Evolutionary conservation across 306 rosid species (phyloP), one percentile per base, ranked within the genome.

Genomic region (Mimosa pudica): DNA sequence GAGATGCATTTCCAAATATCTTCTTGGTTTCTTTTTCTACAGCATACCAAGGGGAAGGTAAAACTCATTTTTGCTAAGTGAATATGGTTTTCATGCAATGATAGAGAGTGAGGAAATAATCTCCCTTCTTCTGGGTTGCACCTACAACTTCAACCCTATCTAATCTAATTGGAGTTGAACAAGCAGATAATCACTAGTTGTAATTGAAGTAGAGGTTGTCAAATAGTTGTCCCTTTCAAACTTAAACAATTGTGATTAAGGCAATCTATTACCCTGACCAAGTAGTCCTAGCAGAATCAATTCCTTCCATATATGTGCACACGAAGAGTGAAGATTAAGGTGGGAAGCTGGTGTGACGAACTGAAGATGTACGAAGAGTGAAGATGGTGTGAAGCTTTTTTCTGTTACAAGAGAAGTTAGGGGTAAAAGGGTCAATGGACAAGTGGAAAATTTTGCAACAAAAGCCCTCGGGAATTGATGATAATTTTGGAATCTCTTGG

Each of bases 111-210:
- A 83, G 86, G 86, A 93, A 96, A 88, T 93, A 98, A 87, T 91
- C 93, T 35, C 99, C 99, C 81, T 82, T 91, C 87, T 88, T 96
- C 89, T 96, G 98, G 87, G 94, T 90, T 18, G 98, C 96, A 86
- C 98, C 99, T 35, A 96, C 86, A 82, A 96, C 97, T 88, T 96
- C 97, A 68, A 91, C 76, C 87, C 87, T 91, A 84, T 96, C 94
- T 79, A 93, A 86, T 90, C 87, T 88, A 72, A 82, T 73, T 2
- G 85, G 80, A 46, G 82, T 58, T 84, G 94, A 80, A 70, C 74
- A 77, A 66, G 81, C 71, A 82, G 81, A 83, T 79, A 84, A 71
- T 83, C 68, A 60, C 83, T 89, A 81, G 90, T 76, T 32, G 64
- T 78, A 65, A 88, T 89, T 80, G 99, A 93, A 86, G 95, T 93